phyloP scores from a whole-genome alignment of 257 asterid genomes.

The Buddleja alternifolia region DNA sequence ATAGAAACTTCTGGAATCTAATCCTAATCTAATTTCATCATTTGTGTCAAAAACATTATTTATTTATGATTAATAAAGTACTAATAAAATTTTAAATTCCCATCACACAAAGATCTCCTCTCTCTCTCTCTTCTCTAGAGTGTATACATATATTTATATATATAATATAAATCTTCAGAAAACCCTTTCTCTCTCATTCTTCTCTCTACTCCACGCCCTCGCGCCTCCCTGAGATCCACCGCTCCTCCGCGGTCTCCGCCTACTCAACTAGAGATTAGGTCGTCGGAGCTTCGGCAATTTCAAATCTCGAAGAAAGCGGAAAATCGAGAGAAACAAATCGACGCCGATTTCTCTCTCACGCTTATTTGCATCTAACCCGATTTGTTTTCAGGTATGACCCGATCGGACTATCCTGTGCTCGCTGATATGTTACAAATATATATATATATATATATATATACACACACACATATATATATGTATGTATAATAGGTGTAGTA shows the following conservation, averaged over 20 bases:
- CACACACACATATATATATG: background rate
- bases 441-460: background rate
- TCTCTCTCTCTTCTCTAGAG: background rate
- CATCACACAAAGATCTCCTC: conserved; percentile 26
- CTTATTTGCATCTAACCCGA: conserved; percentile 31
- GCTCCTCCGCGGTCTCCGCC: conserved; percentile 24
- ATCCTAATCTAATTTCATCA: background rate
- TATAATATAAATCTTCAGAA: conserved; percentile 26
- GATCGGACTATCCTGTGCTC: conserved; percentile 27
- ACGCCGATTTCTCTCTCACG: conserved; percentile 41
- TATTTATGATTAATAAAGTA: background rate
- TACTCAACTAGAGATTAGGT: conserved; percentile 53
- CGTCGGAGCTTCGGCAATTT: conserved; percentile 33
- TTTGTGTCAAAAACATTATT: background rate
- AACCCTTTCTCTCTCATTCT: conserved; percentile 14
- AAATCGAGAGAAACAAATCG: conserved; percentile 30
- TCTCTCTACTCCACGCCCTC: conserved; percentile 28
- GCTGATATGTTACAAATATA: background rate
- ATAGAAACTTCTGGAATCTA: conserved; percentile 28
- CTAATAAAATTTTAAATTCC: background rate
- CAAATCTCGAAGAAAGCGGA: background rate
- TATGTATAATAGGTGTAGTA: conserved; percentile 6
- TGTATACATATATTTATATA: no score
- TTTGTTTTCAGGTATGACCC: conserved; percentile 50
- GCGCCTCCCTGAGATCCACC: conserved; percentile 46